Percentiles rank a stretch among this genome's conserved stretches.
These are phyloP conservation scores for Cladosporium oxysporum DNA, from an alignment of 2,329 filamentous ascomycete genomes.

Conservation along the genomic window DNA sequence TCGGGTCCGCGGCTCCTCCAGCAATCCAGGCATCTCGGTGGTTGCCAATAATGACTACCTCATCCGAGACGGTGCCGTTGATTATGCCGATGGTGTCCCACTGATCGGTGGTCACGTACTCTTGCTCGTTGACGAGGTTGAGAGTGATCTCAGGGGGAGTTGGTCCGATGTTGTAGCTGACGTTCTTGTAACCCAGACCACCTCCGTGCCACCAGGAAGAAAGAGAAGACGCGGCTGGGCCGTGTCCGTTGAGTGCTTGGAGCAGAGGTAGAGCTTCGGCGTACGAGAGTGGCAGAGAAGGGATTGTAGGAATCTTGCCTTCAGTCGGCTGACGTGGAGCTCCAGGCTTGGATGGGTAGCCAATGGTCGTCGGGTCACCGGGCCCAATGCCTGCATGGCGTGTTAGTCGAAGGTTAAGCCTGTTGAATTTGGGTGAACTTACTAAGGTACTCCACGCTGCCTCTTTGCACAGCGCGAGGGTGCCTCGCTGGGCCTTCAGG, in stretches of 20 bases:
- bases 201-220: constrained; percentile 70
- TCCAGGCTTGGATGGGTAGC: constrained; percentile 91
- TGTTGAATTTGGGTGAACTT: constrained; percentile 23
- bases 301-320: constrained; percentile 75
- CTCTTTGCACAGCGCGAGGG: constrained; percentile 85
- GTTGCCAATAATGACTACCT: constrained; percentile 88
- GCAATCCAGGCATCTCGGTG: constrained; percentile 89
- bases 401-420: neutral
- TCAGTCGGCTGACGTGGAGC: constrained; percentile 72
- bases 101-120: constrained; percentile 52
- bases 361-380: constrained; percentile 85
- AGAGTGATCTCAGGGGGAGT: constrained; percentile 67
- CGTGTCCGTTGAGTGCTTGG: constrained; percentile 86
- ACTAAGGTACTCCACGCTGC: constrained; percentile 69
- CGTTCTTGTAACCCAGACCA: constrained; percentile 75
- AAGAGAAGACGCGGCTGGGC: constrained; percentile 74
- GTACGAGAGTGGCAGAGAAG: constrained; percentile 90
- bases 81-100: constrained; percentile 86
- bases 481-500: constrained; percentile 85
- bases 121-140: constrained; percentile 52
- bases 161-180: constrained; percentile 83
- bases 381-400: constrained; percentile 54
- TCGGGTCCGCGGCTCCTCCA: constrained; percentile 80
- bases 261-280: constrained; percentile 81
- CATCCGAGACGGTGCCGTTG: constrained; percentile 80